These are phyloP conservation scores for Fusarium sarcochroum DNA, from an alignment of 2,329 filamentous ascomycete genomes.

Conservation along the genomic window DNA sequence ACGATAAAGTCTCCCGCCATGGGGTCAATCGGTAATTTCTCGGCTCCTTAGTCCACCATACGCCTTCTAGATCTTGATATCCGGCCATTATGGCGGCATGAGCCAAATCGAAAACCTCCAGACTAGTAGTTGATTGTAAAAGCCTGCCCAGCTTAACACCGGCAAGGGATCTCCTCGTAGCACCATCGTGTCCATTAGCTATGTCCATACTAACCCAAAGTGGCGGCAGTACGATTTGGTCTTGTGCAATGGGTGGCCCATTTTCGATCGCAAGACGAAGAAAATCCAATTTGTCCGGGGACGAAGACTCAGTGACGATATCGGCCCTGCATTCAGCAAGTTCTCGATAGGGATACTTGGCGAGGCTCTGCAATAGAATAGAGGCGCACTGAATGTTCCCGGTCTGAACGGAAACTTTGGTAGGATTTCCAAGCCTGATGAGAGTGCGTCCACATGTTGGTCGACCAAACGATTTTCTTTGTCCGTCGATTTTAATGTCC, in stretches of 20 bases:
- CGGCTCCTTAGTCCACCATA: slow-evolving; percentile 5
- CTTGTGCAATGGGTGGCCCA: neutral
- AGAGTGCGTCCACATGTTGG: slow-evolving; percentile 1
- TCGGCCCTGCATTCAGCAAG: neutral
- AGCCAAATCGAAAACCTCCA: neutral
- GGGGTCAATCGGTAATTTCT: neutral
- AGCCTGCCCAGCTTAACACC: neutral
- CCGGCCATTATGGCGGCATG: neutral
- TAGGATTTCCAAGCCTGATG: neutral
- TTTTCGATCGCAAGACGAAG: neutral
- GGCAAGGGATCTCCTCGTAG: neutral
- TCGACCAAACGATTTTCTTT: neutral
- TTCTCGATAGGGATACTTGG: rapidly evolving
- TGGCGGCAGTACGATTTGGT: neutral
- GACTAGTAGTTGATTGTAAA: neutral
- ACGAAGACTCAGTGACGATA: neutral
- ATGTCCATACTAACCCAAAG: neutral
- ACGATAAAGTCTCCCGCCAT: neutral
- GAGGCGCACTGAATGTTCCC: neutral
- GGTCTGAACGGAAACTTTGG: neutral
- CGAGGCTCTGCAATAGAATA: neutral
- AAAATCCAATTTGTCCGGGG: neutral
- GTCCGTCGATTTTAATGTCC: rapidly evolving
- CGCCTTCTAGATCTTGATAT: neutral
- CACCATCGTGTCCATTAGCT: neutral